Base-by-base conservation (phyloP, 208 protist genomes). In the Crithidia brevicula region DNA sequence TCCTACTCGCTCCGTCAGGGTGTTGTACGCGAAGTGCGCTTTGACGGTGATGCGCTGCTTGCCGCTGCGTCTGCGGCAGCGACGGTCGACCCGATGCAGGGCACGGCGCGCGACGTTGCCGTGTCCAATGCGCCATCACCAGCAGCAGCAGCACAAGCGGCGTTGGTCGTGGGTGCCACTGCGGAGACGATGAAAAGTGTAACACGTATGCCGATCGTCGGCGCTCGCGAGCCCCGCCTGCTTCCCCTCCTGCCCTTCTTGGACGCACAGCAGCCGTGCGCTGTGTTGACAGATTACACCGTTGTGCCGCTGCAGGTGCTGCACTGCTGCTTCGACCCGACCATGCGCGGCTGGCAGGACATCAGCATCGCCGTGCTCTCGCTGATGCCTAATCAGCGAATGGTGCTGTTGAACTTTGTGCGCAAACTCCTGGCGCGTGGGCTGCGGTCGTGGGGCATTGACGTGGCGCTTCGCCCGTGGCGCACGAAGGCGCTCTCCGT, bases 301-400 rank as follows among this genome's bases (percentile, higher is more conserved):
- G 40, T 89, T 0, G 33, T 90, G 16, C 92, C 92, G 1, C 74
- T 97, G 54, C 92, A 97, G 74, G 79, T 86, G 7, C 74, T 97
- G 3, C 92, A 97, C 74, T 94, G 92, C 79, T 95, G 88, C 77
- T 93, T 83, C 59, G 92, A 97, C 53, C 84, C 90, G 1, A 67
- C 73, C 33, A 89, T 92, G 81, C 50, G 67, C 28, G 56, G 64
- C 15, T 95, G 92, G 92, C 86, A 94, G 59, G 83, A 87, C 50
- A 72, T 83, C 9, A 54, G 65, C 30, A 74, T 95, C 27, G 43
- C 89, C 7, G 71, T 68, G 34, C 79, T 91, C 15, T 95, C 89
- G 9, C 72, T 93, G 47, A 73, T 97, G 73, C 92, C 92, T 9
- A 53, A 74, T 27, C 58, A 80, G 46, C 87, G 92, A 2, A 43